Conservation (phyloP, 345 rosid genomes). For the Euphorbia peplus region DNA sequence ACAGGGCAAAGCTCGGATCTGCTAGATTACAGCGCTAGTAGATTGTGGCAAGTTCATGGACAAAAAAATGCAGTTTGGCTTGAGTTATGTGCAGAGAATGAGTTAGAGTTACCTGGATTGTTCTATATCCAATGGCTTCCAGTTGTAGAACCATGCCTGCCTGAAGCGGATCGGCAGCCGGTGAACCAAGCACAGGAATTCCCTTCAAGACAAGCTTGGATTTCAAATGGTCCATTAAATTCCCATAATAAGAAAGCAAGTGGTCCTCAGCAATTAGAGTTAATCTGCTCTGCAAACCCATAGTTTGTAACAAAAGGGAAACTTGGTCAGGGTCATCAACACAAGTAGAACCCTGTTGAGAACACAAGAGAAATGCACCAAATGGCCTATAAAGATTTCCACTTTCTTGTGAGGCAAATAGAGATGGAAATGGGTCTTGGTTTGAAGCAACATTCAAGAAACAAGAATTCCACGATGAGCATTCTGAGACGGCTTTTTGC, state of each 20-base stretch:
- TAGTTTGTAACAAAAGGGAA: constrained; percentile 22
- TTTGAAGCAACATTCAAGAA: constrained; percentile 50
- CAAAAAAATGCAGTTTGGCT: neutral
- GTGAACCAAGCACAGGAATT: constrained; percentile 5
- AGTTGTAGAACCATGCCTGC: constrained; percentile 29
- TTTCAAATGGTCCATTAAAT: constrained; percentile 12
- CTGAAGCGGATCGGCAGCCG: constrained; percentile 2
- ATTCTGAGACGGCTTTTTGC: constrained; percentile 30
- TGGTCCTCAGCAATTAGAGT: constrained; percentile 18
- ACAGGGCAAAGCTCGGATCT: too few species aligned
- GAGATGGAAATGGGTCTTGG: constrained; percentile 37
- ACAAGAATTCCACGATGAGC: constrained; percentile 42
- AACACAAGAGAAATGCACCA: constrained; percentile 52
- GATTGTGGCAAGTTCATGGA: too few species aligned
- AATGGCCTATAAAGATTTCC: constrained; percentile 43
- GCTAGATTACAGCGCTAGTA: too few species aligned
- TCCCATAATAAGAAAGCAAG: constrained; percentile 22
- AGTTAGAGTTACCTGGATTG: constrained; percentile 24
- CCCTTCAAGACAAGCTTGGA: constrained; percentile 15
- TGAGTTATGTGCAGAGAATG: neutral
- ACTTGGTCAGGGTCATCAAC: constrained; percentile 47
- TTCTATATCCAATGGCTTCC: constrained; percentile 30
- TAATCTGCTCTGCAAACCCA: neutral
- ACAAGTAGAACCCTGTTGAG: constrained; percentile 35
- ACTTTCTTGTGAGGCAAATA: constrained; percentile 11